Base-by-base conservation (phyloP, 1,284 basidiomycete genomes). In the Polyporus tsugae region DNA sequence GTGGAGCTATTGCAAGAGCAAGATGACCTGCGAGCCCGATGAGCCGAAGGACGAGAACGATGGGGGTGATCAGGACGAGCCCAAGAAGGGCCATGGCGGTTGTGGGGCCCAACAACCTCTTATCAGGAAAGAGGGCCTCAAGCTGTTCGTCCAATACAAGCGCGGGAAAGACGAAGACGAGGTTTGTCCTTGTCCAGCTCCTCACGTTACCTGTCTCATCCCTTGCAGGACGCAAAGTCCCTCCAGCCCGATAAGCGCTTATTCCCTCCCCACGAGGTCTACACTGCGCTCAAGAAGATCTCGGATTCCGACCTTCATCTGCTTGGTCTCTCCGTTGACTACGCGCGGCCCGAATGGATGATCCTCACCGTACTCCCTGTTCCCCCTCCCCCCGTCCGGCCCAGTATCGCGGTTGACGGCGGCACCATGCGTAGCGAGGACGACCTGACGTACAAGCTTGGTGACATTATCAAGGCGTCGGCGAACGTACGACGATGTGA, bases 271-370 rank as follows among this genome's bases (percentile, higher is more conserved):
- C 91, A 91, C 4, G 96, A 98, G 78, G 95, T 95, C 29, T 94
- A 97, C 82, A 95, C 91, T 71, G 93, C 95, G 53, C 89, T 97
- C 82, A 96, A 94, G 83, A 98, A 97, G 87, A 96, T 98, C 81
- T 89, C 95, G 1, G 91, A 96, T 72, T 86, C 90, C 19, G 98
- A 99, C 80, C 88, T 99, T n/a, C 87, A 92, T 73, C 86, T 97
- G 19, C 90, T 99, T 73, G 98, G 98, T 52, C 88, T 99, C 9
- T 97, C 95, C 35, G 95, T 96, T 65, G 95, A 96, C 78, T 99
- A 97, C 78, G 98, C 98, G 15, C 90, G 97, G 55, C 98, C 98
- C 2, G 96, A 99, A 77, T 99, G 98, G 98, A 99, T 99, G 98
- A 97, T 99, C 75, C 83, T 99, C 63, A 99, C 98, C 0, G 96